Conservation (phyloP, 768 basidiomycete species). For the Pleurotus tuoliensis region DNA sequence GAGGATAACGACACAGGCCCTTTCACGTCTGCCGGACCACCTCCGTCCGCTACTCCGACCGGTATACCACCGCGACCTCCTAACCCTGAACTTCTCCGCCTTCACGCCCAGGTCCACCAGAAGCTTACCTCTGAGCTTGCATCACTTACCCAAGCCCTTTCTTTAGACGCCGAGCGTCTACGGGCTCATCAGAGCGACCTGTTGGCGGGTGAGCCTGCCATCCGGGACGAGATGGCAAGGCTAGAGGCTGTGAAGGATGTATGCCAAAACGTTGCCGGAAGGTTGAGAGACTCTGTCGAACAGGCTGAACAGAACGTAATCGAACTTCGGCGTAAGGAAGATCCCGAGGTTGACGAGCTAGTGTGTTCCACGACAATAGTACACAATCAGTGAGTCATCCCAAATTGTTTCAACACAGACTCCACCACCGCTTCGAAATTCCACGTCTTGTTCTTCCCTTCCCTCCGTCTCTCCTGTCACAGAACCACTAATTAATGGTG, state of each 20-base stretch:
- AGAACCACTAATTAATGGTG: not conserved
- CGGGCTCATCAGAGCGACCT: constrained; percentile 83
- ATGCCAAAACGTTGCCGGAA: constrained; percentile 72
- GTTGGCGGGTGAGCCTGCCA: constrained; percentile 86
- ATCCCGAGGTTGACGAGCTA: constrained; percentile 94
- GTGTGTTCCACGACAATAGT: constrained; percentile 95
- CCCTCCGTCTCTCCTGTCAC: not conserved
- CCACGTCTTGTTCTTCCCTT: constrained; percentile 4
- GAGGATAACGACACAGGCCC: constrained; percentile 40
- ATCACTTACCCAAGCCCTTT: constrained; percentile 61
- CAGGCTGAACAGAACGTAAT: constrained; percentile 70
- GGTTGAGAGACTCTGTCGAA: constrained; percentile 58
- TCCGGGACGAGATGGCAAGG: constrained; percentile 93
- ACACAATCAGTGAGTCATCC: constrained; percentile 81
- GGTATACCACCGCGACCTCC: constrained; percentile 72
- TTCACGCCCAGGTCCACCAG: constrained; percentile 74
- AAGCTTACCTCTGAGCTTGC: constrained; percentile 70
- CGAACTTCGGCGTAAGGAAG: constrained; percentile 79
- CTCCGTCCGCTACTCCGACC: constrained; percentile 10
- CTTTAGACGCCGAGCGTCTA: constrained; percentile 68
- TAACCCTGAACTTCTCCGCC: constrained; percentile 81
- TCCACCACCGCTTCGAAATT: constrained; percentile 11
- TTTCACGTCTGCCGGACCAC: constrained; percentile 10
- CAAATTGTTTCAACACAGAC: constrained; percentile 10
- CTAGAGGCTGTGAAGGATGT: constrained; percentile 92